Percentiles rank a stretch among this genome's conserved stretches.
These are phyloP conservation scores for Tothia fuscella DNA, from an alignment of 2,329 filamentous ascomycete genomes.

Conservation along the genomic window DNA sequence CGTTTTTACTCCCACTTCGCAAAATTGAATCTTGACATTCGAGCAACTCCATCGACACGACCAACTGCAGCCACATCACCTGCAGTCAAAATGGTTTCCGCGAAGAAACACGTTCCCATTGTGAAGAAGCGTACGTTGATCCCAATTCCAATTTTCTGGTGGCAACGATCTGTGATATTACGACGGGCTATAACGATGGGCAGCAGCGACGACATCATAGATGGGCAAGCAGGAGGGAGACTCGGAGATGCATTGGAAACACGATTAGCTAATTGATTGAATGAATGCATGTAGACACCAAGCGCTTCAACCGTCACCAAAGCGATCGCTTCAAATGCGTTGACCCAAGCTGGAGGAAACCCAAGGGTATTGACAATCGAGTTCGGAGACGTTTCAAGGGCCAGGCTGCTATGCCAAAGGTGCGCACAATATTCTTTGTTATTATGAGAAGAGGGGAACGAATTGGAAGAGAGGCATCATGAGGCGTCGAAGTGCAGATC, in stretches of 20 bases:
- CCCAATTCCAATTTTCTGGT: constrained; percentile 9
- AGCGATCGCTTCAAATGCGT: constrained; percentile 93
- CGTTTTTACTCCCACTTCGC: too few species aligned
- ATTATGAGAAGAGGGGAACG: constrained; percentile 9
- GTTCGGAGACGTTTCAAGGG: constrained; percentile 97
- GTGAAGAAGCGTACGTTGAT: constrained; percentile 96
- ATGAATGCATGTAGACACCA: constrained; percentile 54
- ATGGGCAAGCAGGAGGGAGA: background rate
- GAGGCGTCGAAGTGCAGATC: background rate
- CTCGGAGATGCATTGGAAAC: background rate
- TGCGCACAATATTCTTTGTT: constrained; percentile 39
- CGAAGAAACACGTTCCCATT: constrained; percentile 98
- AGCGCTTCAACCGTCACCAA: constrained; percentile 96
- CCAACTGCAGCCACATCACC: background rate
- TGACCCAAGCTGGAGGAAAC: constrained; percentile 89
- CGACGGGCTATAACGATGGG: background rate
- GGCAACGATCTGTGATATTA: background rate
- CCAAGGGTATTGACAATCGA: constrained; percentile 99
- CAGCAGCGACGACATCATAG: background rate
- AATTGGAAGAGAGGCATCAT: background rate
- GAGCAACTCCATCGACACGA: too few species aligned
- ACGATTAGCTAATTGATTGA: background rate
- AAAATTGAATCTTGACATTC: too few species aligned
- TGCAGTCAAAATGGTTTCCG: constrained; percentile 75
- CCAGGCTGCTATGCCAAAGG: constrained; percentile 93